Percentiles rank a stretch among this genome's conserved stretches.
These are phyloP conservation scores for Gyrodon lividus DNA, from an alignment of 768 basidiomycete genomes.

Conservation along the genomic window DNA sequence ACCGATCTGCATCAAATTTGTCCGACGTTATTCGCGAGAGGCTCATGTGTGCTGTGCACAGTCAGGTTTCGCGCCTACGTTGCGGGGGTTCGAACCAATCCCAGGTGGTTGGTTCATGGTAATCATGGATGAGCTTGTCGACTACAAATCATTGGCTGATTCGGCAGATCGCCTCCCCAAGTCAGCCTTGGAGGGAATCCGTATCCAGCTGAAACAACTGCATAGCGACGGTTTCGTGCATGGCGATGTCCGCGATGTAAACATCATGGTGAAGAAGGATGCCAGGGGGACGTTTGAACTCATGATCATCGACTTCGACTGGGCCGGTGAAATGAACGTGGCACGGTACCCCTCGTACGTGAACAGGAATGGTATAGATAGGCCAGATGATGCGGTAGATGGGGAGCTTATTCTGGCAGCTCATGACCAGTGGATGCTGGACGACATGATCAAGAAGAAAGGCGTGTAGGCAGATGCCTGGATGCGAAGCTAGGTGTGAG, in stretches of 20 bases:
- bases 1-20: conserved; percentile 32
- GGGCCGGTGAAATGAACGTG: conserved; percentile 16
- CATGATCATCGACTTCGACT: too few species aligned
- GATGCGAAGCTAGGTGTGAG: too few species aligned
- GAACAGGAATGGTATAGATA: not conserved
- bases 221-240: too few species aligned
- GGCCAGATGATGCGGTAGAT: not conserved
- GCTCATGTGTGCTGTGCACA: conserved; percentile 22
- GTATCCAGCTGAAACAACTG: not conserved
- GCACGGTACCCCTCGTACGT: conserved; percentile 20
- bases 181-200: not conserved
- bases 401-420: not conserved
- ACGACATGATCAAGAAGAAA: too few species aligned
- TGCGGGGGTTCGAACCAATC: conserved; percentile 25
- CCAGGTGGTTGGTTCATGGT: conserved; percentile 34
- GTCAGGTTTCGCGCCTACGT: conserved; percentile 25
- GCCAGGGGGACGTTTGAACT: not conserved
- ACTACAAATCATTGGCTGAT: not conserved
- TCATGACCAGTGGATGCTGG: conserved; percentile 4
- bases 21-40: conserved; percentile 21
- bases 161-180: not conserved
- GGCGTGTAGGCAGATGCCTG: too few species aligned
- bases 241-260: conserved; percentile 19
- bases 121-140: conserved; percentile 31
- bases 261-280: too few species aligned